phyloP scores from a whole-genome alignment of 495 filamentous ascomycete genomes.

The Neurospora tetrasperma region DNA sequence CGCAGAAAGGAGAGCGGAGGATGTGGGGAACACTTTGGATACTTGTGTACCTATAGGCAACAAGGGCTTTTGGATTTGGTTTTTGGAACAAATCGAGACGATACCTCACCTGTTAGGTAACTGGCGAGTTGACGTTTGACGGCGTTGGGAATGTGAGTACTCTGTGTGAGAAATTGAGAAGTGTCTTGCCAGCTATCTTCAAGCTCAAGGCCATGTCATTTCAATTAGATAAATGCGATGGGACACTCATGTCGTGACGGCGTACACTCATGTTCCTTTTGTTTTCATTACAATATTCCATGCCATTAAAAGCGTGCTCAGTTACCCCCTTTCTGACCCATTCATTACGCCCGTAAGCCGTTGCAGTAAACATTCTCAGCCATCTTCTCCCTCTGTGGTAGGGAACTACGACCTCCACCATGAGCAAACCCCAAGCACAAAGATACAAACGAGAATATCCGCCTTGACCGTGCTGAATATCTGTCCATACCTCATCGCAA shows the following conservation, averaged over 20 bases:
- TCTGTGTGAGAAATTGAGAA: not conserved
- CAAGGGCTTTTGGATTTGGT: no score
- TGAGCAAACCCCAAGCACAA: conserved; percentile 61
- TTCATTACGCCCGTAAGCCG: not conserved
- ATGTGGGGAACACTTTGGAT: no score
- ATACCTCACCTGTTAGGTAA: no score
- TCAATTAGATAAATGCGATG: not conserved
- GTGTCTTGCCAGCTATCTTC: not conserved
- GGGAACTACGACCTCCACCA: conserved; percentile 45
- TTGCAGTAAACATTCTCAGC: not conserved
- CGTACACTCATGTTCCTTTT: not conserved
- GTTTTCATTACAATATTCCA: not conserved
- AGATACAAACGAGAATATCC: conserved; percentile 62
- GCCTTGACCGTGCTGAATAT: conserved; percentile 52
- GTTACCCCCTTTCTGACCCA: not conserved
- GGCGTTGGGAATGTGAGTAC: not conserved
- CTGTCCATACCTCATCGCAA: conserved; percentile 57
- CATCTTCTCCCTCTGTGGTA: not conserved
- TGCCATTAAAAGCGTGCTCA: not conserved
- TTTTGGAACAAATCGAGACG: no score
- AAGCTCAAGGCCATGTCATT: not conserved
- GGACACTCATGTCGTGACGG: not conserved
- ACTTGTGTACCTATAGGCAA: no score
- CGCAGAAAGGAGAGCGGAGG: no score
- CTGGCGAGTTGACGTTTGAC: no score